phyloP scores from a whole-genome alignment of 176 grass and related monocot genomes.

The barley (Hordeum vulgare) region MorexV3_pseudomolecules_assembly NC_058523.1:9098907-9099406 shows the following conservation, averaged over 20 bases:
- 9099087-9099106: background rate
- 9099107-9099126: too few relatives aligned
- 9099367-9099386: slow-evolving; percentile 37
- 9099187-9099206: background rate
- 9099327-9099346: slow-evolving; percentile 2
- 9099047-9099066: background rate
- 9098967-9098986: background rate
- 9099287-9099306: background rate
- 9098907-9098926: background rate
- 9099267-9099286: background rate
- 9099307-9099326: slow-evolving; percentile 14
- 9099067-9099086: background rate
- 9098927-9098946: background rate
- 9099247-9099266: background rate
- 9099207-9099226: background rate
- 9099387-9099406: slow-evolving; percentile 30
- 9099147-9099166: background rate
- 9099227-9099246: background rate
- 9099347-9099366: slow-evolving; percentile 48
- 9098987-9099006: background rate
- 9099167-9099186: background rate
- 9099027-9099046: background rate
- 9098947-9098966: background rate
- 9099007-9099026: background rate
- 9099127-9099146: too few relatives aligned